Base-by-base conservation (phyloP, 139 green algal species). In the Closterium sp. region DNA sequence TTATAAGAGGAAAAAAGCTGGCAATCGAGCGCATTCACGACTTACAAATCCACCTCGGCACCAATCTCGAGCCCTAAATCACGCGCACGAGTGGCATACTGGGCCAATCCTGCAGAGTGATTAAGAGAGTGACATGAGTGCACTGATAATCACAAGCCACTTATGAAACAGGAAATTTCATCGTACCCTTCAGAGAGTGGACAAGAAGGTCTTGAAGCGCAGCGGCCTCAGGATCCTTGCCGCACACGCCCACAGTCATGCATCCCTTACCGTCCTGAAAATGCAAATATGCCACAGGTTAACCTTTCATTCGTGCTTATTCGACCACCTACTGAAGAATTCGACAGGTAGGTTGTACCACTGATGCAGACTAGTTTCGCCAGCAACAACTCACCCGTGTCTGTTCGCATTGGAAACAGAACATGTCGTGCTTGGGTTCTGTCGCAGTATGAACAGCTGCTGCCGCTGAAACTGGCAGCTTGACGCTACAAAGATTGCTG, bases 131-230 rank as follows among this genome's bases (percentile, higher is more conserved):
- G 23, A 76, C 55, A 28, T 76, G 23, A 76, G 55, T 6, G 16
- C 16, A 28, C 12, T 76, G 55, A 76, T 19, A 76, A 19, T 28
- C 55, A 12, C 55, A 28, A 4, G 16, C 38, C 38, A 76, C 4
- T 16, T 16, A 12, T 28, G 25, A 19, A 76, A 2, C 23, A 19
- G 16, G 12, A 28, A 76, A 76, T 19, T 76, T 6, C 4, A 12
- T 3, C 32, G 23, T 33, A 89, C 87, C 87, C 69, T 90, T 90
- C 33, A 90, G 16, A 30, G 90, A 64, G 91, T 96, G 96, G 2
- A 96, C 84, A 23, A 97, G 90, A n/a, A 97, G 91, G 89, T 97
- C 95, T 87, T 97, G 95, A n/a, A 97, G 93, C 2, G 86, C 87
- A 1, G 94, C 93, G 10, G 95, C 95, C 87, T 96, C 93, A 32